phyloP scores from a whole-genome alignment of 1,284 basidiomycete genomes.

The Ceratobasidium sp. region DNA sequence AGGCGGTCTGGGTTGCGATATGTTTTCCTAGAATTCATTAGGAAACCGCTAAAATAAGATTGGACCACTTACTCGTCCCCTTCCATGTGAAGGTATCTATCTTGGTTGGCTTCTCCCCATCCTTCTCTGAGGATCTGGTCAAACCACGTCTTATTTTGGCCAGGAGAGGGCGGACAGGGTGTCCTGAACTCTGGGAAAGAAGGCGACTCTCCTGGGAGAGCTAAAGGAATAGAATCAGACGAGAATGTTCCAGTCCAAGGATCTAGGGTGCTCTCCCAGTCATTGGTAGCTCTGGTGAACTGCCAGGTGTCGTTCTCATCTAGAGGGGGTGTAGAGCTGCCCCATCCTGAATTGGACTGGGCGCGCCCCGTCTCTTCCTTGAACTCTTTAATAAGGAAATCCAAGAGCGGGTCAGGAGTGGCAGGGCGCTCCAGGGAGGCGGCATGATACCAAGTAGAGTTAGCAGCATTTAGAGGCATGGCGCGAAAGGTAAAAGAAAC shows the following conservation, averaged over 20 bases:
- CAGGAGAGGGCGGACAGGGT: not conserved
- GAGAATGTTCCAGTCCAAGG: too few relatives aligned
- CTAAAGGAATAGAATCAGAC: too few relatives aligned
- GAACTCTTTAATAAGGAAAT: not conserved
- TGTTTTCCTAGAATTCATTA: not conserved
- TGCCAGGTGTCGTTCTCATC: too few relatives aligned
- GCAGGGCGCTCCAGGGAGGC: not conserved
- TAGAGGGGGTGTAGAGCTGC: too few relatives aligned
- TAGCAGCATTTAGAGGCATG: too few relatives aligned
- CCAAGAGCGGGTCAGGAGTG: slow-evolving; percentile 1
- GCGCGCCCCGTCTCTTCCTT: too few relatives aligned
- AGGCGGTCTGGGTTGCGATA: too few relatives aligned
- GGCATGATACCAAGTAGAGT: not conserved
- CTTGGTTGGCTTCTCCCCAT: not conserved
- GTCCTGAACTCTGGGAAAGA: not conserved
- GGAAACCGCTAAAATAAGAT: not conserved
- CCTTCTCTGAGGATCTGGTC: not conserved
- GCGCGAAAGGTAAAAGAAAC: too few relatives aligned
- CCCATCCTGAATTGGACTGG: too few relatives aligned
- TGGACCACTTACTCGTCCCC: not conserved
- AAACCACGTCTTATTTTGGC: not conserved
- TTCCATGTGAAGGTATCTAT: not conserved
- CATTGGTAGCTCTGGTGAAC: too few relatives aligned
- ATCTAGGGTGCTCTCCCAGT: too few relatives aligned
- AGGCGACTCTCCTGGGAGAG: too few relatives aligned